Evolutionary conservation across 306 rosid genomes (phyloP), one percentile per base, ranked within the genome.

Genomic region (Aeschynomene evenia): DNA sequence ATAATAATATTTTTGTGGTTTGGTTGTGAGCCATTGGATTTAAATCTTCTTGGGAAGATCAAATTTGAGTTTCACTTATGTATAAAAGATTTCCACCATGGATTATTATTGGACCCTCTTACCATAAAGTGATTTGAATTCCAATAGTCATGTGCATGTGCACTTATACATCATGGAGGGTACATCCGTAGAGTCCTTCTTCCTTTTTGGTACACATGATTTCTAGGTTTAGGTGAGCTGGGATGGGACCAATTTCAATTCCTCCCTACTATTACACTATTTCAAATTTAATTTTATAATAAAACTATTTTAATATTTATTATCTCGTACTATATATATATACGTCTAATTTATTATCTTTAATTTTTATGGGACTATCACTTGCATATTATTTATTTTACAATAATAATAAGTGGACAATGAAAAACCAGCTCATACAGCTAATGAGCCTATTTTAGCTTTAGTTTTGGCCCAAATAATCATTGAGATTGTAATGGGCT

Each of bases 201-300:
- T n/a, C n/a, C n/a, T n/a, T n/a, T n/a, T 75, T 37, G 31, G 33
- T 64, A 34, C 81, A 34, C 18, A 3, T n/a, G 36, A 33, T 64
- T 67, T 29, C 71, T 22, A 18, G 50, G 10, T 29, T 68, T 22
- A 18, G 50, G 10, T 83, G 61, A 78, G 80, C 86, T 79, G 89
- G 79, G 33, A 75, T 81, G 86, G 84, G 57, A 75, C 79, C 80
- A 63, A 36, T 16, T n/a, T 33, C 56, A 3, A n/a, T 9, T 48
- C 12, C 4, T 42, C 10, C 13, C 0, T 11, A 0, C 28, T 6
- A 24, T 3, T n/a, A n/a, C n/a, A n/a, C n/a, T n/a, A n/a, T n/a
- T n/a, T n/a, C n/a, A n/a, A n/a, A n/a, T n/a, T n/a, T n/a, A n/a
- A n/a, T n/a, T n/a, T n/a, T n/a, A n/a, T n/a, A n/a, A n/a, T n/a